These are phyloP conservation scores for Dendrostoma leiphaemia DNA, from an alignment of 2,329 filamentous ascomycete species.

Conservation along the genomic window DNA sequence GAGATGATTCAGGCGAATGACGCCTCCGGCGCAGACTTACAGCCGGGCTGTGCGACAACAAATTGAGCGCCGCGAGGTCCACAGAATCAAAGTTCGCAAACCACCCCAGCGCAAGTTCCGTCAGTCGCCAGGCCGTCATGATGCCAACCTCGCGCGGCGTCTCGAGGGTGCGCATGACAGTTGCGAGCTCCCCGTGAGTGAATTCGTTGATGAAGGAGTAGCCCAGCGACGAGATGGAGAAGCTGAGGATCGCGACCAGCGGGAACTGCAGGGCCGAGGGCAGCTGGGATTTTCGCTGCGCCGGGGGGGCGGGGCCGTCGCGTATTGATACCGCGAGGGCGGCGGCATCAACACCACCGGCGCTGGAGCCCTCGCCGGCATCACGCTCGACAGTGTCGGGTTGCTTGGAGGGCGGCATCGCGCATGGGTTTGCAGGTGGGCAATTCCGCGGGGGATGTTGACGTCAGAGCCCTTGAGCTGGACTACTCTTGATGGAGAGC, in stretches of 20 bases:
- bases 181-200: constrained; percentile 63
- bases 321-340: constrained; percentile 1
- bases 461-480: background rate
- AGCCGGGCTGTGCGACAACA: constrained; percentile 73
- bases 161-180: constrained; percentile 62
- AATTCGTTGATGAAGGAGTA: constrained; percentile 61
- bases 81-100: constrained; percentile 70
- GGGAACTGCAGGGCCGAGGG: constrained; percentile 50
- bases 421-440: background rate
- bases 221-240: constrained; percentile 62
- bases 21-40: constrained; percentile 43
- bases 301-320: background rate
- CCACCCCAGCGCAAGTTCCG: constrained; percentile 73
- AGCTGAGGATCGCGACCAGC: constrained; percentile 50
- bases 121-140: constrained; percentile 54
- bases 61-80: constrained; percentile 62
- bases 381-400: constrained; percentile 3
- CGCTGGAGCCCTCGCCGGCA: constrained; percentile 10
- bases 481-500: too few relatives aligned
- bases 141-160: constrained; percentile 60
- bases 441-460: too few relatives aligned
- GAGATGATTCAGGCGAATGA: too few relatives aligned
- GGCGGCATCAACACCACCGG: background rate
- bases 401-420: constrained; percentile 13
- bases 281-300: constrained; percentile 32